These are phyloP conservation scores for Jacaranda mimosifolia DNA, from an alignment of 257 asterid genomes.

Conservation along the genomic window DNA sequence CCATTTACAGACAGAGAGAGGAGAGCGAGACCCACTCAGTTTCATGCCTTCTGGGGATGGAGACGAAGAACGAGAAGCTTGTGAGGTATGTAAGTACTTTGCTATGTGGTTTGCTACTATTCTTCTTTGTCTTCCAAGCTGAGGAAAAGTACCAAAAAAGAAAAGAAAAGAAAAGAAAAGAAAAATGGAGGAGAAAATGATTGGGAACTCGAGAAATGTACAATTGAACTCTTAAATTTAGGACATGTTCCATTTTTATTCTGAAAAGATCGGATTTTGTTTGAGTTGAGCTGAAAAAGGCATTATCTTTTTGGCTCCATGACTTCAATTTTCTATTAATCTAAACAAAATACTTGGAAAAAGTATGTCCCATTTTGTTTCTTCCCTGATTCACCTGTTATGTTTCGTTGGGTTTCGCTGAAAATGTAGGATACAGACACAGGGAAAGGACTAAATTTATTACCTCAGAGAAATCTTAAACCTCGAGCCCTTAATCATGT, in stretches of 20 bases:
- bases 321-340: not conserved
- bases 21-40: conserved; percentile 18
- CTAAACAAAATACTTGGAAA: conserved; percentile 14
- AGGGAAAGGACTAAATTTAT: conserved; percentile 14
- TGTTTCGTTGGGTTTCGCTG: conserved; percentile 10
- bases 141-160: not conserved
- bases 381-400: not conserved
- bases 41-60: conserved; percentile 52
- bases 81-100: conserved; percentile 65
- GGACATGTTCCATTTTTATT: not conserved
- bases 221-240: not conserved
- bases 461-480: conserved; percentile 26
- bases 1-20: conserved; percentile 28
- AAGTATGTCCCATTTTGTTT: not conserved
- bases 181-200: not conserved
- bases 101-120: conserved; percentile 18
- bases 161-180: too few relatives aligned
- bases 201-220: not conserved
- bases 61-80: conserved; percentile 73
- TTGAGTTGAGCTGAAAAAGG: conserved; percentile 24
- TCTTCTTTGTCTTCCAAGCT: conserved; percentile 1
- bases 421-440: conserved; percentile 21
- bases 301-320: conserved; percentile 20
- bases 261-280: conserved; percentile 37
- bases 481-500: conserved; percentile 2